Base-by-base conservation (phyloP, 2,329 filamentous ascomycete genomes). In the Penicillium sp. region DNA sequence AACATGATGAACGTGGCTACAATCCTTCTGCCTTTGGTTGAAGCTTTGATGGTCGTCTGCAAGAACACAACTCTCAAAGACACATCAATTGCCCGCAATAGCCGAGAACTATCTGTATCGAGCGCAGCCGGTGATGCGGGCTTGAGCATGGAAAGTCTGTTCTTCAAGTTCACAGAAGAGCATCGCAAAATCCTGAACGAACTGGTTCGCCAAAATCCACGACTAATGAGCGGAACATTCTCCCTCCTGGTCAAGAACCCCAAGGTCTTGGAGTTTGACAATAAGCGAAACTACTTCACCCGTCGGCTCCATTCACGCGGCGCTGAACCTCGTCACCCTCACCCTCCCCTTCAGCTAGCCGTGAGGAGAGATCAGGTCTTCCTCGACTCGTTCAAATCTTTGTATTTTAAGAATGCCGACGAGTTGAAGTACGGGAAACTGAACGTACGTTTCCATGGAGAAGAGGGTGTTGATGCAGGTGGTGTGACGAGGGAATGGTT, bases 341-440 rank as follows among this genome's bases (percentile, higher is more conserved):
- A 91, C 69, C 87, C 88, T 51, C 90, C 92, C 48, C 83, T 99
- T 56, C 93, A 97, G 76, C 86, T 99, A 51, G 90, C 90, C 62
- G 91, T 99, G 62, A 91, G 96, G 62, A 91, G 95, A 73, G 92
- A 97, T 62, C 91, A 96, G 69, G 93, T 99, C 55, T 99, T 99
- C 89, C 88, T 97, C 67, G 95, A 99, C 78, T 99, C 95, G 0
- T 99, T 96, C 88, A 95, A 93, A 78, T 93, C 91, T n/a, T 85
- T 99, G 49, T 97, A 97, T 80, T 99, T 95, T 88, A 98, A 98
- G 84, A 88, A 85, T 45, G 92, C 92, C 29, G 93, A 97, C 66
- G 96, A 99, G 80, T 96, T 99, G 88, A 99, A 99, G 80, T 97
- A 96, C 75, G 95, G 96, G 71, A 99, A 99, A 80, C 87, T 99